Percentiles rank a stretch among this genome's conserved stretches.
phyloP scores from a whole-genome alignment of 2,329 filamentous ascomycete genomes.

The Aspergillus alliaceus region DNA sequence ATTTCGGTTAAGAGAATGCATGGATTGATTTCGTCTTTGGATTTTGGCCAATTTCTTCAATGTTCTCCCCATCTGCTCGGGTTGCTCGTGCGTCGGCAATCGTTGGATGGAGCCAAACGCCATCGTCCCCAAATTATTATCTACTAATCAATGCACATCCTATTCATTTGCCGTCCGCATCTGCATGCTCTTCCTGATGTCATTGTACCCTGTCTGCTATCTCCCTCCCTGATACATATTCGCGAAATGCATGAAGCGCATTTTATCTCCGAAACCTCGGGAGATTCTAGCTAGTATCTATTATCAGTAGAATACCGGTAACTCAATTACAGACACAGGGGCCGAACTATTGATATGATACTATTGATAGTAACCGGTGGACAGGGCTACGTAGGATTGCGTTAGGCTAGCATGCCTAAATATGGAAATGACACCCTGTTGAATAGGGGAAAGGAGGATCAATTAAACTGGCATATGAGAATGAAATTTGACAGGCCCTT shows the following conservation, averaged over 20 bases:
- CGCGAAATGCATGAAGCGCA: neutral
- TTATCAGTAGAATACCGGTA: neutral
- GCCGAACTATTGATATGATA: neutral
- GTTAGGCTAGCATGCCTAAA: neutral
- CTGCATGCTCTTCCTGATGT: neutral
- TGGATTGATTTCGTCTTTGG: constrained; percentile 23
- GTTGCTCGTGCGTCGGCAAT: neutral
- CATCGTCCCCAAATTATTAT: neutral
- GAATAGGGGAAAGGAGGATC: neutral
- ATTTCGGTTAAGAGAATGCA: constrained; percentile 35
- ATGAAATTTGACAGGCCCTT: neutral
- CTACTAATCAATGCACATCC: neutral
- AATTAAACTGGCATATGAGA: neutral
- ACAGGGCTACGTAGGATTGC: neutral
- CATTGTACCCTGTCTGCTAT: constrained; percentile 1
- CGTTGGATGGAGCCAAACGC: neutral
- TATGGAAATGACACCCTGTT: neutral
- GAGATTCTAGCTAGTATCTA: neutral
- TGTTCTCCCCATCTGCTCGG: neutral
- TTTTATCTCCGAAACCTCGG: neutral
- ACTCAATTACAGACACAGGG: neutral
- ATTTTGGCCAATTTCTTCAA: constrained; percentile 8
- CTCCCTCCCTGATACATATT: neutral
- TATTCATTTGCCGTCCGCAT: neutral
- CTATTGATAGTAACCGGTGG: constrained; percentile 3